Evolutionary conservation across 768 basidiomycete genomes (phyloP), one percentile per base, ranked within the genome.

Genomic region (Mycena olivaceomarginata): DNA sequence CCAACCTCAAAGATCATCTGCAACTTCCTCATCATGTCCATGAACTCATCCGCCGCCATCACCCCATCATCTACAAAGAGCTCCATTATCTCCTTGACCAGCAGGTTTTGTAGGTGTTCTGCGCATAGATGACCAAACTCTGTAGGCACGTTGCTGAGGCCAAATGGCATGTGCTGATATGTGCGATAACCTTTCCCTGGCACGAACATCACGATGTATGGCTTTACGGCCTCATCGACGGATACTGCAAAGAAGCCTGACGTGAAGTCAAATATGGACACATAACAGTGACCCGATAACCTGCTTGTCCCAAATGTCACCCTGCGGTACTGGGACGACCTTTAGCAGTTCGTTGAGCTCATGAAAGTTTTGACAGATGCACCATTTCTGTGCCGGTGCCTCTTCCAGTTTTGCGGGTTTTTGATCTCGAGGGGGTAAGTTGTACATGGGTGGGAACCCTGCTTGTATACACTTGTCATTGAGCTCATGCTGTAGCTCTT

Each of bases 61-160:
- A 82, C 85, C 0, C 86, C 83, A 70, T 90, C 84, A 46, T 89
- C 87, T 0, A 89, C 84, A n/a, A 87, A 88, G 2, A 85, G 72
- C 64, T 87, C 86, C 18, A 87, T 18, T 0, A 72, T 65, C 0
- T 70, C 57, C 7, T 75, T 62, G 7, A 80, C 78, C 2, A 85
- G 62, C 0, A 86, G 41, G 63, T 86, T 84, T 0, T 81, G 72
- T 10, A 86, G 57, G 0, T 71, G 37, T 0, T 68, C 25, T 1
- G 85, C 83, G 0, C 78, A 85, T 78, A 16, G 25, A 2, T 84
- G 37, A 6, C 74, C 78, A 66, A 89, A 89, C 5, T 80, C 82
- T 0, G 86, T 80, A 11, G 87, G 88, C 2, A 85, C 85, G 0
- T 86, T 88, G 0, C 84, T 85, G 0, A 88, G 64, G 0, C 46